Conservation (phyloP, 2,329 filamentous ascomycete species). For the Diaporthe citriasiana region DNA sequence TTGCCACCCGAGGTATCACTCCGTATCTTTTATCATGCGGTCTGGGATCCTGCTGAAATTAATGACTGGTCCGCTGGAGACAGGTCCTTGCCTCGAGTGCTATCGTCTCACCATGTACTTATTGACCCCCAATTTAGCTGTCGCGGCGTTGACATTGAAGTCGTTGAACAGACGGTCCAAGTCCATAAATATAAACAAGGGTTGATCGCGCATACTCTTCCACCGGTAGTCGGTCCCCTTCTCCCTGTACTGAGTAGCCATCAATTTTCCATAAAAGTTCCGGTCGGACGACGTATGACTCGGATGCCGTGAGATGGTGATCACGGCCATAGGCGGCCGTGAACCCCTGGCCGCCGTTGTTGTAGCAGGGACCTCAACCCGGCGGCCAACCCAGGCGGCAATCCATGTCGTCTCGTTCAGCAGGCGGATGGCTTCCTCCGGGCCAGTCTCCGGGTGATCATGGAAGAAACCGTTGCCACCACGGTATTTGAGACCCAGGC, state of each 20-base stretch:
- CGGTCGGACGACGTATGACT: not conserved
- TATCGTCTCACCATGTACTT: not conserved
- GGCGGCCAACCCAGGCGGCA: not conserved
- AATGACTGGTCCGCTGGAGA: not conserved
- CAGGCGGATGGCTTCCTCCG: not conserved
- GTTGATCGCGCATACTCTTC: not conserved
- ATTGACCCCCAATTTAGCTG: not conserved
- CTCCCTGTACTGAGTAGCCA: not conserved
- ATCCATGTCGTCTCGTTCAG: not conserved
- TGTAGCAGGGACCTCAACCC: not conserved
- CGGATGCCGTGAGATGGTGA: not conserved
- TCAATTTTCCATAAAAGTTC: not conserved
- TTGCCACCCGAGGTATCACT: constrained; percentile 8
- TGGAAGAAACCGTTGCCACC: not conserved
- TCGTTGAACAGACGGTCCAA: constrained; percentile 14
- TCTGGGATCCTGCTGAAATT: not conserved
- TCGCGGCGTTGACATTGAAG: not conserved
- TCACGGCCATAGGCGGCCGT: not conserved
- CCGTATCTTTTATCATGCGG: not conserved
- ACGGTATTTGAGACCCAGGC: constrained; percentile 13
- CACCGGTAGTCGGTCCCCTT: not conserved
- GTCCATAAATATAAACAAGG: constrained; percentile 7
- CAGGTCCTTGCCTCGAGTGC: fast-evolving
- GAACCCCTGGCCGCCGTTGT: not conserved
- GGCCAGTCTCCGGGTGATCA: not conserved